Conservation (phyloP, 2,329 filamentous ascomycete genomes). For the Sporothrix variecibatus region DNA sequence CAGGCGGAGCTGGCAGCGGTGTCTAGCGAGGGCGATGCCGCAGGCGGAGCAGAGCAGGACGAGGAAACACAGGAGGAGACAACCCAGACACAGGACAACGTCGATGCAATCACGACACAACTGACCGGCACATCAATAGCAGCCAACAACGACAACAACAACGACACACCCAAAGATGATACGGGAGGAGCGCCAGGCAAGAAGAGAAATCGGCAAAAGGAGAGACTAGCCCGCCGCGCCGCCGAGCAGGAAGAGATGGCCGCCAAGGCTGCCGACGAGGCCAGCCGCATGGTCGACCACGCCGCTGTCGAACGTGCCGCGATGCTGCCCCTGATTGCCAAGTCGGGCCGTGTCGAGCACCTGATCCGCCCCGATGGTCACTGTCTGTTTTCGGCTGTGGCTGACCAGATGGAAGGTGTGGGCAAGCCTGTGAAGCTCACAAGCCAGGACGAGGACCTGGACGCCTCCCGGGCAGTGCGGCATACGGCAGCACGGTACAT, state of each 20-base stretch:
- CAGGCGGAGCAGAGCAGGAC: slow-evolving; percentile 31
- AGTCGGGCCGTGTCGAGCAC: slow-evolving; percentile 68
- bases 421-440: slow-evolving; percentile 42
- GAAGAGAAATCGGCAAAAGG: slow-evolving; percentile 90
- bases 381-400: slow-evolving; percentile 89
- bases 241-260: slow-evolving; percentile 76
- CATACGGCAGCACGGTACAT: slow-evolving; percentile 78
- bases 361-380: slow-evolving; percentile 89
- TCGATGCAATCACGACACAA: slow-evolving; percentile 14
- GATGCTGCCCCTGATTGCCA: slow-evolving; percentile 68
- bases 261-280: slow-evolving; percentile 71
- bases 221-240: slow-evolving; percentile 82
- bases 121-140: slow-evolving; percentile 29
- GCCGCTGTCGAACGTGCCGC: slow-evolving; percentile 67
- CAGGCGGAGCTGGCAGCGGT: slow-evolving; percentile 57
- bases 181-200: slow-evolving; percentile 43
- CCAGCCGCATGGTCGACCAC: slow-evolving; percentile 70
- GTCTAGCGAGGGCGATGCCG: slow-evolving; percentile 33
- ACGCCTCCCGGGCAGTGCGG: slow-evolving; percentile 67
- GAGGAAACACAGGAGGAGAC: slow-evolving; percentile 32
- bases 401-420: slow-evolving; percentile 71
- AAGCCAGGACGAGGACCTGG: slow-evolving; percentile 35
- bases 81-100: slow-evolving; percentile 18
- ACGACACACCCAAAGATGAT: no score
- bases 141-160: slow-evolving; percentile 29